Percentiles rank a stretch among this genome's conserved stretches.
Conservation (phyloP, 2,329 filamentous ascomycete species). For the Colletotrichum tabaci region DNA sequence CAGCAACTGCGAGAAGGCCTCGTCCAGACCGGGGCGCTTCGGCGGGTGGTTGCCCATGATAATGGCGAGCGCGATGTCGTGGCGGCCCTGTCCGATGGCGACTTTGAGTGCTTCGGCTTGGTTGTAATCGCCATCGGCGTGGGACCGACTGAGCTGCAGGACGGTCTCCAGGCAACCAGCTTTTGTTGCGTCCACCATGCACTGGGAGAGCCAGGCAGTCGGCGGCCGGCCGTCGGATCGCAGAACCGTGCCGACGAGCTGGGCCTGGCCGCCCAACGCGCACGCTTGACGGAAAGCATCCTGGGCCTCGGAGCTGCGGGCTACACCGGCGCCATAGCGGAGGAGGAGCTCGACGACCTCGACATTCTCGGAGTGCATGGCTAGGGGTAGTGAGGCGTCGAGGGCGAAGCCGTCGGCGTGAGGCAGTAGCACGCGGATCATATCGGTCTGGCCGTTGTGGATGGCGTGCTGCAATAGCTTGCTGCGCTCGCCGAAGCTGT, state of each 20-base stretch:
- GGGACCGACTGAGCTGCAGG: constrained; percentile 64
- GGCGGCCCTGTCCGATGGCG: constrained; percentile 63
- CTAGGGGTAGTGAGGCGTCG: constrained; percentile 64
- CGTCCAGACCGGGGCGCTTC: constrained; percentile 61
- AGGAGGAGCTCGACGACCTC: constrained; percentile 64
- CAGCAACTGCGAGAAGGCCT: constrained; percentile 65
- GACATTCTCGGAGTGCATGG: constrained; percentile 61
- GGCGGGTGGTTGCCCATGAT: constrained; percentile 68
- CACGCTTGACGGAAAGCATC: constrained; percentile 69
- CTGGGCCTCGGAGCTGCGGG: constrained; percentile 60
- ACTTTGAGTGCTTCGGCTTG: constrained; percentile 66
- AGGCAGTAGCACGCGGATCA: constrained; percentile 68
- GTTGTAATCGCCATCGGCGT: constrained; percentile 68
- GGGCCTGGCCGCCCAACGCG: constrained; percentile 59
- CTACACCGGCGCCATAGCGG: constrained; percentile 61
- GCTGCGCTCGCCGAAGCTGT: constrained; percentile 63
- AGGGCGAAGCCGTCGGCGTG: constrained; percentile 67
- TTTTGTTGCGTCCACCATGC: constrained; percentile 66
- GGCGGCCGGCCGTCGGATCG: constrained; percentile 64
- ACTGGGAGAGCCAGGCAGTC: constrained; percentile 61
- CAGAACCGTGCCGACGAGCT: constrained; percentile 64
- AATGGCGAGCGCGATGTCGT: constrained; percentile 70
- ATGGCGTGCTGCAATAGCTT: constrained; percentile 67
- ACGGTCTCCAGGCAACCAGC: constrained; percentile 67
- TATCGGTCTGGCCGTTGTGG: constrained; percentile 64